phyloP scores from a whole-genome alignment of 2,329 filamentous ascomycete genomes.

The Colletotrichum sp. region DNA sequence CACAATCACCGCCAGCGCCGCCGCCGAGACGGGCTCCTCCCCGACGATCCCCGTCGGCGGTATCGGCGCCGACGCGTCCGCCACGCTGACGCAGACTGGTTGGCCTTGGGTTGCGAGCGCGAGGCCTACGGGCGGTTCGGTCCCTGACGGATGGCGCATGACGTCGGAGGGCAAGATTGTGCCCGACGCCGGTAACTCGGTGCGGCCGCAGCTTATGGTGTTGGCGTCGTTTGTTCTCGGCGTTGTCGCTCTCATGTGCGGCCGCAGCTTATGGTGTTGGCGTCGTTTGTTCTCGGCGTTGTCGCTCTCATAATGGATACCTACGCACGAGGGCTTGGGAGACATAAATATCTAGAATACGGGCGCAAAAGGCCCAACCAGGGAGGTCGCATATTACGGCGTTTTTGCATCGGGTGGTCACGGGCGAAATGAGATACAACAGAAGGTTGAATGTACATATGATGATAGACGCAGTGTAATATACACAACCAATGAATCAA shows the following conservation, averaged over 20 bases:
- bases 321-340: background rate
- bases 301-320: conserved; percentile 13
- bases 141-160: conserved; percentile 84
- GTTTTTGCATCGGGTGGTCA: conserved; percentile 1
- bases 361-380: background rate
- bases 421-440: background rate
- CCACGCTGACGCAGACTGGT: conserved; percentile 61
- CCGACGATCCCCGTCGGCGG: conserved; percentile 75
- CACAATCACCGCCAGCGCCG: conserved; percentile 61
- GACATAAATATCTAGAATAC: background rate
- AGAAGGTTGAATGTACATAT: background rate
- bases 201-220: conserved; percentile 28
- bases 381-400: conserved; percentile 6
- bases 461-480: background rate
- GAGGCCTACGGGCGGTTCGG: conserved; percentile 56
- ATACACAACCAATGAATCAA: background rate
- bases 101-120: conserved; percentile 72
- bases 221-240: conserved; percentile 29
- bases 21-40: conserved; percentile 66
- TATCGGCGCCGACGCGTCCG: conserved; percentile 61
- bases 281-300: conserved; percentile 28
- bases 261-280: conserved; percentile 28
- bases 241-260: conserved; percentile 22
- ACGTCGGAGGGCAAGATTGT: conserved; percentile 80
- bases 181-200: conserved; percentile 65